phyloP scores from a whole-genome alignment of 345 rosid species.

The Aquilaria yunnanensis region DNA sequence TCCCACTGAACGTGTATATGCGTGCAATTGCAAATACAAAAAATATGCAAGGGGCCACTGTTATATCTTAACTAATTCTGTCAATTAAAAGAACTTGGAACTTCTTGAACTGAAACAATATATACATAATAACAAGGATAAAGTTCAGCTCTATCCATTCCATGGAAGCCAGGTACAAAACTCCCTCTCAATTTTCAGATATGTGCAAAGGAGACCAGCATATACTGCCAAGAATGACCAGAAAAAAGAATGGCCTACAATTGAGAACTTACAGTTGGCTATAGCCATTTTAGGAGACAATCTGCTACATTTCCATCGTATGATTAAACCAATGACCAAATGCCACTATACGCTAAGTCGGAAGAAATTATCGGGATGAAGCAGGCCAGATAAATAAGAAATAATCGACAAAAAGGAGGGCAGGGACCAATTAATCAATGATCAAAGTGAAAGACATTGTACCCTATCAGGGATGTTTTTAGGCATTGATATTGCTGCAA shows the following conservation, averaged over 20 bases:
- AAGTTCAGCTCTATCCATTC: conserved; percentile 22
- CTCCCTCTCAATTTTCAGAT: conserved; percentile 25
- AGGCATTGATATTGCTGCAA: conserved; percentile 77
- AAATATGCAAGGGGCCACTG: too few relatives aligned
- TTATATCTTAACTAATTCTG: too few relatives aligned
- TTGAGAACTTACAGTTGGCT: conserved; percentile 32
- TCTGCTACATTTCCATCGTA: conserved; percentile 25
- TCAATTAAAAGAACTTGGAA: too few relatives aligned
- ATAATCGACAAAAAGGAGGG: conserved; percentile 23
- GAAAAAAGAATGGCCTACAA: conserved; percentile 31
- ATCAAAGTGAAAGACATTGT: conserved; percentile 89
- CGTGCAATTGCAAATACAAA: too few relatives aligned
- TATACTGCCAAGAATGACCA: conserved; percentile 28
- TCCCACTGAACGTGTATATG: too few relatives aligned
- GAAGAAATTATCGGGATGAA: conserved; percentile 10
- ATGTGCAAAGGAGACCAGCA: conserved; percentile 26
- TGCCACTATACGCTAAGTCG: conserved; percentile 16
- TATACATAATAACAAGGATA: conserved; percentile 10
- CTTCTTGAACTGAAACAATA: too few relatives aligned
- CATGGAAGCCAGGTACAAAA: conserved; percentile 25
- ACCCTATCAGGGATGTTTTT: conserved; percentile 80
- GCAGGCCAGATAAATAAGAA: conserved; percentile 16
- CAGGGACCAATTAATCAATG: conserved; percentile 35
- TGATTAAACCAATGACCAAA: conserved; percentile 23
- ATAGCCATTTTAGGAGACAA: conserved; percentile 19